Evolutionary conservation across 441 rosid species (phyloP).

Genomic region (Populus trichocarpa): DNA sequence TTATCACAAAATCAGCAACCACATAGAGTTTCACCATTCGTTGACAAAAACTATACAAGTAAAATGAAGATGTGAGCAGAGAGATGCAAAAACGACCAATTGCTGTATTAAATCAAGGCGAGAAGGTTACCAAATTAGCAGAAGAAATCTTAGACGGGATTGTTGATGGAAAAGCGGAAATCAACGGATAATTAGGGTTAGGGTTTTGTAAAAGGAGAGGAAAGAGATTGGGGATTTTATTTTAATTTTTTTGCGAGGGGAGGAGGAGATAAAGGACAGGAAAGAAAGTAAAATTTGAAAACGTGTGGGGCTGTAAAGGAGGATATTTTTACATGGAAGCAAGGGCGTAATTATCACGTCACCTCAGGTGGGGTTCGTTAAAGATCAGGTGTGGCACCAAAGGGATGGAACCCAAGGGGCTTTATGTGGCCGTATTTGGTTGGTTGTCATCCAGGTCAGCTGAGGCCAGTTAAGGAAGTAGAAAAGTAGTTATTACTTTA

Average conservation of each 20-base stretch:
- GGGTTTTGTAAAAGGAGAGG: background rate
- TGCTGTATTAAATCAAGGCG: background rate
- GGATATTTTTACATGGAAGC: background rate
- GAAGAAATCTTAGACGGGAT: background rate
- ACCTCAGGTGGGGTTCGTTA: too few relatives aligned
- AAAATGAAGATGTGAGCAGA: background rate
- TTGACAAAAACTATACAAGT: background rate
- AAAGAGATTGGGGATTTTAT: background rate
- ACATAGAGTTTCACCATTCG: background rate
- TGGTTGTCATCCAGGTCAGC: too few relatives aligned
- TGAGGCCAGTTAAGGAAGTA: too few relatives aligned
- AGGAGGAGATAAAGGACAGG: background rate
- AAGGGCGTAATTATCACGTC: too few relatives aligned
- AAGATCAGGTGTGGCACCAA: too few relatives aligned
- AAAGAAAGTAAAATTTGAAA: background rate
- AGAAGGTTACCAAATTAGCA: background rate
- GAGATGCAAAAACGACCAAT: background rate
- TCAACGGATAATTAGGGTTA: background rate
- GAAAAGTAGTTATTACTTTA: too few relatives aligned
- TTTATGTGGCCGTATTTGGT: too few relatives aligned
- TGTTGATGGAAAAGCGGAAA: background rate
- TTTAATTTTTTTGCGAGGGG: background rate
- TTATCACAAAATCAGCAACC: background rate
- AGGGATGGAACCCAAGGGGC: too few relatives aligned
- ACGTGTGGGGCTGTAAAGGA: background rate